A percentile compares a stretch with the other conserved stretches of the same genome.
Conservation (phyloP, 2,329 filamentous ascomycete species). For the Nigrospora osmanthi region DNA sequence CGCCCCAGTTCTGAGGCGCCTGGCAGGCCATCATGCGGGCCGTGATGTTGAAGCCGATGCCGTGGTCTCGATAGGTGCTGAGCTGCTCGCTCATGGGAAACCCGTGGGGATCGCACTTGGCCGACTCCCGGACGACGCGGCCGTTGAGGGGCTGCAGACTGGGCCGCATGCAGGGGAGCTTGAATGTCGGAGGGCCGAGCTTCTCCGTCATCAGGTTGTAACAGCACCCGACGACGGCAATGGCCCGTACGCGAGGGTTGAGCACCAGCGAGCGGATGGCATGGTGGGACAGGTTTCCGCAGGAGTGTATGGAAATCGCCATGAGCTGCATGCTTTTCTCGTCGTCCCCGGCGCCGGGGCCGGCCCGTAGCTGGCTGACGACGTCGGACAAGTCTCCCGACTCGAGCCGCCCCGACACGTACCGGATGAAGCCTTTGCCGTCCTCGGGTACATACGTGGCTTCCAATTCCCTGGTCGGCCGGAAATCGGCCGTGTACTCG, state of each 20-base stretch:
- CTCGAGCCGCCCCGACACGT: constrained; percentile 67
- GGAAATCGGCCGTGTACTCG: constrained; percentile 34
- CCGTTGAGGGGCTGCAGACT: constrained; percentile 59
- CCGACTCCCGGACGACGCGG: constrained; percentile 60
- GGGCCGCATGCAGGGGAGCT: constrained; percentile 69
- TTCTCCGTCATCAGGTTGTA: constrained; percentile 94
- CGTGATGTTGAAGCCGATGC: constrained; percentile 86
- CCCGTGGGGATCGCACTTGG: constrained; percentile 76
- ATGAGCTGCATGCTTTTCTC: constrained; percentile 50
- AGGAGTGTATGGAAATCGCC: constrained; percentile 94
- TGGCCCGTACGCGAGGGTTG: constrained; percentile 78
- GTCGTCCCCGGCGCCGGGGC: constrained; percentile 11
- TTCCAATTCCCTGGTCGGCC: constrained; percentile 40
- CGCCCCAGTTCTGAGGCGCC: constrained; percentile 87
- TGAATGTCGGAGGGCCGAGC: constrained; percentile 79
- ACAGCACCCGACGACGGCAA: constrained; percentile 95
- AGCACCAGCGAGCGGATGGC: constrained; percentile 78
- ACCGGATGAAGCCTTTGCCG: constrained; percentile 65
- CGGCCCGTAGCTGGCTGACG: constrained; percentile 20
- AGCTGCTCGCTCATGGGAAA: constrained; percentile 85
- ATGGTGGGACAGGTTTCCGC: constrained; percentile 94
- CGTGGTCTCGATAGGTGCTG: constrained; percentile 46
- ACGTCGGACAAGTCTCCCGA: constrained; percentile 57
- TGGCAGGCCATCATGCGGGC: constrained; percentile 98
- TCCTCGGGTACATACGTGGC: constrained; percentile 47